Base-by-base conservation (phyloP, 441 rosid genomes). In the Brassica hybrid region DNA sequence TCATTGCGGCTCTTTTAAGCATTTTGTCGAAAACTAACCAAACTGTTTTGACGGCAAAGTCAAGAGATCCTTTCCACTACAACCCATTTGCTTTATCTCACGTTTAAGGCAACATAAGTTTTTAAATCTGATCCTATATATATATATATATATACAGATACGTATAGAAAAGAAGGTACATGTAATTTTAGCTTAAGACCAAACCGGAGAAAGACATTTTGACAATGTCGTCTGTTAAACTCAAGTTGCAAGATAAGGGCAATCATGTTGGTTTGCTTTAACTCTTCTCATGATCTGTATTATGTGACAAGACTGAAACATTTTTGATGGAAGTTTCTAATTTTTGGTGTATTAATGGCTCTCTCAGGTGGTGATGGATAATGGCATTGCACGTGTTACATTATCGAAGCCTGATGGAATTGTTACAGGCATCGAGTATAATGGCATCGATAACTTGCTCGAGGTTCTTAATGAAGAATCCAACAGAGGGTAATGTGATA, bases 31-130 rank as follows among this genome's bases (percentile, higher is more conserved):
- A 32, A 6, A 77, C 10, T 61, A 86, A 87, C 90, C 93, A 79
- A 90, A 91, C 80, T 67, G 75, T 78, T 83, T 83, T 86, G 85
- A 83, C 97, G 97, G 86, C 97, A n/a, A 91, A 91, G 98, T 83
- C 70, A 91, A 93, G 98, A 86, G 87, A 85, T 27, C 56, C 1
- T 30, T 6, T 30, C 65, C 36, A 76, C 77, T 75, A 72, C 66
- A 61, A 4, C 30, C 60, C 50, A 30, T 36, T 67, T 85, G 75
- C 88, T 88, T 93, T 70, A 65, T 81, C 84, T 85, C 80, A 75
- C 80, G 87, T 90, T 68, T 81, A 90, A 85, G 90, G 68, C 77
- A 88, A 92, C 66, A 43, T 64, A 27, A 27, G 7, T 45, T 61
- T 62, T 11, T n/a, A 25, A 5, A 59, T 58, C 11, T 0, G 4